Conservation (phyloP, 83 land plant genomes). For the Diphasiastrum complanatum region DNA sequence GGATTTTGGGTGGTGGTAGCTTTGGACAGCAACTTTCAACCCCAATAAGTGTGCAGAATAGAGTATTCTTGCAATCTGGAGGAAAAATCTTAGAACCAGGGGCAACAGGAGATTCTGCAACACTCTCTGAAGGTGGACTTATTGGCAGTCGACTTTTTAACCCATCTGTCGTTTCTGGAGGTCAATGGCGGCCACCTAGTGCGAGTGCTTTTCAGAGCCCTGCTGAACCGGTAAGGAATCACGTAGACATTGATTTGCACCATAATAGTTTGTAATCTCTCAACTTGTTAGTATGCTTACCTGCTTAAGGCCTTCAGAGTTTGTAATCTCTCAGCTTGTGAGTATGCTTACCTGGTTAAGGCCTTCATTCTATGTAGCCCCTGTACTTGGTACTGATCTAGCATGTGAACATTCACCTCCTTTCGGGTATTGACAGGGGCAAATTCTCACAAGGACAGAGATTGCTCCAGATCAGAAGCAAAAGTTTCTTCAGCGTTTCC, state of each 20-base stretch:
- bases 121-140: conserved; percentile 37
- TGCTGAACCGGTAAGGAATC: conserved; percentile 23
- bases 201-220: conserved; percentile 48
- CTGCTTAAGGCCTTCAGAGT: no score
- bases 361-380: no score
- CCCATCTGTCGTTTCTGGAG: conserved; percentile 53
- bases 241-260: no score
- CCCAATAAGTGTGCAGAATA: conserved; percentile 34
- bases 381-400: no score
- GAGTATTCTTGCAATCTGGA: conserved; percentile 41
- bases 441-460: conserved; percentile 70
- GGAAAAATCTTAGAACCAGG: conserved; percentile 46
- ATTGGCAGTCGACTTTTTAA: conserved; percentile 41
- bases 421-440: conserved; percentile 41
- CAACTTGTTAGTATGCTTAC: no score
- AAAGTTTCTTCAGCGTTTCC: conserved; percentile 74
- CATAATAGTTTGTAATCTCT: no score
- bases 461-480: conserved; percentile 87
- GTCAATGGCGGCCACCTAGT: conserved; percentile 82
- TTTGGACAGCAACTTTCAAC: conserved; percentile 46
- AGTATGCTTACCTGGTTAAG: no score
- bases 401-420: no score
- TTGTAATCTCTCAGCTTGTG: no score
- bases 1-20: conserved; percentile 39
- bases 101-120: conserved; percentile 33